Base-by-base conservation (phyloP, 495 filamentous ascomycete species). In the Aspergillus asperescens region DNA sequence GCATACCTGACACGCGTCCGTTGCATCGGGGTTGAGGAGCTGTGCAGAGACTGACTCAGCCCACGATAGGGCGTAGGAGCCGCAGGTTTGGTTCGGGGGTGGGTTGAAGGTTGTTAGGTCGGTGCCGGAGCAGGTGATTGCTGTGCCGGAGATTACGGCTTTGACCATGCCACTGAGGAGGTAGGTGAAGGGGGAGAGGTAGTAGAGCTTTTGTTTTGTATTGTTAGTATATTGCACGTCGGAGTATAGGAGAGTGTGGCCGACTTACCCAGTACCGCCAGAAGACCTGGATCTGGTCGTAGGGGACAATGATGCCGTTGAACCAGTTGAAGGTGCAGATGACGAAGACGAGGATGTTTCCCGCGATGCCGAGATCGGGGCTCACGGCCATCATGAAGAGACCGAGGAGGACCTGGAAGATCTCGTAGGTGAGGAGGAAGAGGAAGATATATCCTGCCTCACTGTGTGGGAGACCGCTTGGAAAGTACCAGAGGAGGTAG, bases 51-150 rank as follows among this genome's bases (percentile, higher is more conserved):
- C 0, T 69, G 64, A 0, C 54, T 51, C 0, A 89, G 7, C 70
- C 44, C 13, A 59, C 50, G 66, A 89, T 66, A n/a, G n/a, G n/a
- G n/a, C n/a, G 58, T 90, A 94, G 54, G 82, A 74, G 15, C 81
- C 86, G 57, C 88, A 92, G 0, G 74, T 82, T 57, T 83, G 73
- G 1, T 80, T 83, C 25, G 47, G 42, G 0, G 87, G 87, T 4
- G 84, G 76, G 0, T 58, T 68, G 68, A 92, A 90, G 0, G 49
- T 57, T 53, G 84, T 80, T 20, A 80, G 74, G 60, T 92, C 88
- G 1, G 58, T 54, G 0, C 67, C 47, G 4, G 66, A 58, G 61
- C 88, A 92, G 8, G 71, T 52, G 0, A 90, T 86, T 22, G 67
- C 50, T 18, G 67, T 63, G 25, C 68, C 67, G 64, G 65, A 76